These are phyloP conservation scores for Zizania latifolia DNA, from an alignment of 176 grass and related monocot genomes.

Conservation along the genomic window DNA sequence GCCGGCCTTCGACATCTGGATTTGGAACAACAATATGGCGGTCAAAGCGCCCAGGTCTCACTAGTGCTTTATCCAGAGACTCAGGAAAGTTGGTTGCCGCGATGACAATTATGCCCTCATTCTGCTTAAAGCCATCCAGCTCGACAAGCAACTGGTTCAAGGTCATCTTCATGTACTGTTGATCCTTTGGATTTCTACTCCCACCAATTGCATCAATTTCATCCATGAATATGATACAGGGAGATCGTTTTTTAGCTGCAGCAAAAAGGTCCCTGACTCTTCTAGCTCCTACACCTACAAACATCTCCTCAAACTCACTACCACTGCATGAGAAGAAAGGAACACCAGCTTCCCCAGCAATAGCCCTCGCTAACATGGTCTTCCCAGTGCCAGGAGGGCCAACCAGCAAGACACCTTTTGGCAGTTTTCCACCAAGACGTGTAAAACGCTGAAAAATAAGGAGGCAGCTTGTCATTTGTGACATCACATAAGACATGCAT, in stretches of 20 bases:
- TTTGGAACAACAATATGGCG: conserved; percentile 91
- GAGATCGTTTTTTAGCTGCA: conserved; percentile 87
- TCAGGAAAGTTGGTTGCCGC: conserved; percentile 92
- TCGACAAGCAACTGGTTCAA: conserved; percentile 95
- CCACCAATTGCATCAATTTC: conserved; percentile 97
- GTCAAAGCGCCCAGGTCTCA: conserved; percentile 88
- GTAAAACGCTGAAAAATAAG: conserved; percentile 77
- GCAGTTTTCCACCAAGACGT: conserved; percentile 90
- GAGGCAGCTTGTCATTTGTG: conserved; percentile 18
- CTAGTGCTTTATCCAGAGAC: conserved; percentile 89
- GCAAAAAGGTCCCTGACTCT: conserved; percentile 84
- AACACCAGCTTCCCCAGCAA: conserved; percentile 89
- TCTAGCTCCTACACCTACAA: conserved; percentile 86
- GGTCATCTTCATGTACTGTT: conserved; percentile 96
- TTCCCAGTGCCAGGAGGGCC: conserved; percentile 96
- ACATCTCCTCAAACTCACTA: conserved; percentile 98
- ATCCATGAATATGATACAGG: conserved; percentile 96
- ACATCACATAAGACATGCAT: neutral
- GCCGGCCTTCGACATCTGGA: conserved; percentile 85
- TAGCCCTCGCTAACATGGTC: conserved; percentile 95
- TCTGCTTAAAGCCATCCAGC: conserved; percentile 98
- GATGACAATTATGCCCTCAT: conserved; percentile 90
- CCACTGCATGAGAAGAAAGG: conserved; percentile 97
- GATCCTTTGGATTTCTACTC: conserved; percentile 92
- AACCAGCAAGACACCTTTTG: conserved; percentile 93